Base-by-base conservation (phyloP, 192 early-diverging fungal species). In the Coemansia sp. region DNA sequence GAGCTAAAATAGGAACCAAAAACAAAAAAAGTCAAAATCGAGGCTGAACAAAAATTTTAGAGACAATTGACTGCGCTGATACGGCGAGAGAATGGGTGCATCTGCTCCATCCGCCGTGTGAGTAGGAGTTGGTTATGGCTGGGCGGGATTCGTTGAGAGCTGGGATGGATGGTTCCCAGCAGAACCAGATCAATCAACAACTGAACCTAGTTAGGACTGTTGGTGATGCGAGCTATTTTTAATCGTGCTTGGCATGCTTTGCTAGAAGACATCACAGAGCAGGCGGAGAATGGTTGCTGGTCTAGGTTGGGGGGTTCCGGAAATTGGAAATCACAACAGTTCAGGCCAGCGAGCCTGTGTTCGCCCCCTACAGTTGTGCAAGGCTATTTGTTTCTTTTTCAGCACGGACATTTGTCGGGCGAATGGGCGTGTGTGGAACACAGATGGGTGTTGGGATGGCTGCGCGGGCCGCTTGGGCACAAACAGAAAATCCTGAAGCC, bases 251-350 rank as follows among this genome's bases (percentile, higher is more conserved):
- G 54, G 54, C 54, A 16, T 17, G 21, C 48, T 8, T 51, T 21
- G 21, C 21, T 27, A 27, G 24, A 27, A 27, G 24, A 27, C 24
- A 27, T 27, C 24, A 27, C 24, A 27, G 24, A 11, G 24, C 48
- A 19, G 19, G 48, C 48, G 48, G 48, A 27, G 40, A 51, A 27
- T 51, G 24, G 6, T 29, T 51, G 24, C 24, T 51, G 19, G 27
- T 51, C 27, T 51, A 6, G 19, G 8, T 51, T 51, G 48, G 48
- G 48, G 24, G 10, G 19, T 48, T n/a, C 46, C 9, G 21, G 31
- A 33, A 57, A 16, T 57, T 33, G 31, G 54, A 57, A 57, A 57
- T 57, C 54, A 57, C 54, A 57, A 57, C 54, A 57, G 54, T 57
- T 57, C 54, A 33, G 31, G 54, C 48, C 19, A 19, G 10, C 48